Conservation (phyloP, 305 asterid genomes). For the Nicotiana rustica region DNA sequence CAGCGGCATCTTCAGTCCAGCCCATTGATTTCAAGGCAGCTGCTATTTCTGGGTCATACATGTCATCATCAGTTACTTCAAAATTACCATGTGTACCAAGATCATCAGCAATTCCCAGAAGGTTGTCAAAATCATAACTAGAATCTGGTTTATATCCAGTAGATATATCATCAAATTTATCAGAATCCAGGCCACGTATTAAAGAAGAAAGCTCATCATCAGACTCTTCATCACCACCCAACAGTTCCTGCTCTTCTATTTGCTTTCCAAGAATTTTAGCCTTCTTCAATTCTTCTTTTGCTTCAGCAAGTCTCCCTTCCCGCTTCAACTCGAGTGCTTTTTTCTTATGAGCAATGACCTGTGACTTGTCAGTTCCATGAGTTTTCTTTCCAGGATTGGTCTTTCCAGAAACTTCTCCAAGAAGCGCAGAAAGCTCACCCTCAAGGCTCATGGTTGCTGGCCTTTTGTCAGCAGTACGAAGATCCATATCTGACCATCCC, state of each 20-base stretch:
- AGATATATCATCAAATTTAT: conserved; percentile 57
- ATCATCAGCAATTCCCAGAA: conserved; percentile 57
- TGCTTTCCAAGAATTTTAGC: conserved; percentile 90
- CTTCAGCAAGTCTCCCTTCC: conserved; percentile 85
- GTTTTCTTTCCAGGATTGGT: conserved; percentile 56
- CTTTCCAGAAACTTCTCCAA: conserved; percentile 69
- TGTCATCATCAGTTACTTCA: conserved; percentile 77
- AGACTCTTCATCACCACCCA: conserved; percentile 88
- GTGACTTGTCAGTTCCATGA: conserved; percentile 63
- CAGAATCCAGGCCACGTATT: conserved; percentile 67
- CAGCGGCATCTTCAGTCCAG: conserved; percentile 74
- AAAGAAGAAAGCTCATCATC: conserved; percentile 87
- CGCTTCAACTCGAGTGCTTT: conserved; percentile 93
- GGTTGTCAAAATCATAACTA: conserved; percentile 59
- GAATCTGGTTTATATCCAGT: conserved; percentile 47
- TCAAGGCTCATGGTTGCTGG: conserved; percentile 68
- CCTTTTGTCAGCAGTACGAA: conserved; percentile 64
- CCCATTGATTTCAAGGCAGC: conserved; percentile 81
- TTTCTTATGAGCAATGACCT: conserved; percentile 83
- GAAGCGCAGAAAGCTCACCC: conserved; percentile 86
- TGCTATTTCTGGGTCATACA: conserved; percentile 87
- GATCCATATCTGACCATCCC: conserved; percentile 97
- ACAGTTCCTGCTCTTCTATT: conserved; percentile 93
- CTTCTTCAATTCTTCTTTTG: conserved; percentile 93
- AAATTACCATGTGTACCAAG: conserved; percentile 65